Percentiles rank a stretch among this genome's conserved stretches.
Conservation (phyloP, 1,284 basidiomycete genomes). For the Golubevia sp. region DNA sequence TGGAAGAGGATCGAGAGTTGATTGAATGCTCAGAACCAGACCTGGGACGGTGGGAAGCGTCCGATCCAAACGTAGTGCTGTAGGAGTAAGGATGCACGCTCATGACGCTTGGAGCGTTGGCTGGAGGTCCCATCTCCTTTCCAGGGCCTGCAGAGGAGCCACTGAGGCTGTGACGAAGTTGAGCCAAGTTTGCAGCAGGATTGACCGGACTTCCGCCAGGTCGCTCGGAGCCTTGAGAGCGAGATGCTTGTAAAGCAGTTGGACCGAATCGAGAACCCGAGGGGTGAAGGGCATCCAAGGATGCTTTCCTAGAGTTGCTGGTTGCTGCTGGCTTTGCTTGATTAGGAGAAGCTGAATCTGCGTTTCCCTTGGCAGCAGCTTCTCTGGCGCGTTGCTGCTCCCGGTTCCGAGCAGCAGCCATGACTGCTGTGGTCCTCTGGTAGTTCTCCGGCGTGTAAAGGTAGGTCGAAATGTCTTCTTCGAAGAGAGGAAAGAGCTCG, state of each 20-base stretch:
- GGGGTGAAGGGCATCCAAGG: not conserved
- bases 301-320: not conserved
- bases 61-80: not conserved
- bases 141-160: not conserved
- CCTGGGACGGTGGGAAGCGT: not conserved
- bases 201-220: not conserved
- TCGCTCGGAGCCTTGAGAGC: not conserved
- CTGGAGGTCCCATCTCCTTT: not conserved
- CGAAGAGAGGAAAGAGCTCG: constrained; percentile 58
- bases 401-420: constrained; percentile 57
- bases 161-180: not conserved
- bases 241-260: not conserved
- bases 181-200: not conserved
- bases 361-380: not conserved
- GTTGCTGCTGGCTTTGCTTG: constrained; percentile 9
- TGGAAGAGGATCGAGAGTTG: not conserved
- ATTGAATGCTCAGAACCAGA: not conserved
- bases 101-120: not conserved
- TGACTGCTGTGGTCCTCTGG: constrained; percentile 55
- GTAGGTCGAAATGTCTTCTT: constrained; percentile 60
- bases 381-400: constrained; percentile 30
- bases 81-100: not conserved
- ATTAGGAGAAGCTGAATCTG: not conserved
- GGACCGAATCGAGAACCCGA: not conserved
- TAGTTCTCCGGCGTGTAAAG: constrained; percentile 61